Percentiles rank a stretch among this genome's conserved stretches.
These are phyloP conservation scores for Cryptococcus maquisensis DNA, from an alignment of 1,284 basidiomycete genomes.

Conservation along the genomic window DNA sequence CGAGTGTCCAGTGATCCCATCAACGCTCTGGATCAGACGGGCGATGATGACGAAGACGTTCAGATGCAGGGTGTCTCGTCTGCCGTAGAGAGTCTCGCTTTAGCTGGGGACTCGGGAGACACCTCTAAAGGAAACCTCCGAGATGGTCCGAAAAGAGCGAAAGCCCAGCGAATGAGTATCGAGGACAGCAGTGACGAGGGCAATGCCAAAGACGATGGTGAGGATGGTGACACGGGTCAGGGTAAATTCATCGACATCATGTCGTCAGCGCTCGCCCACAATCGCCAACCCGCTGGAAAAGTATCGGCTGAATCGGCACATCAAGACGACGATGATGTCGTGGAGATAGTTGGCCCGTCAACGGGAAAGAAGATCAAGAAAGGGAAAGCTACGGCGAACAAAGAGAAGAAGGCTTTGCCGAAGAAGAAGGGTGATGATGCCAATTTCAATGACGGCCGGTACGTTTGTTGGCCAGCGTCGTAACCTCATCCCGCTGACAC, in stretches of 20 bases:
- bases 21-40: background rate
- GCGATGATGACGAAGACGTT: background rate
- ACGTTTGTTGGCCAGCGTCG: constrained; percentile 3
- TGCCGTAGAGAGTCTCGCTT: constrained; percentile 9
- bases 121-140: background rate
- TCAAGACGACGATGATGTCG: constrained; percentile 1
- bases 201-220: constrained; percentile 10
- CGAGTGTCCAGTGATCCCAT: background rate
- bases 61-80: constrained; percentile 4
- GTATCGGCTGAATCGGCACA: background rate
- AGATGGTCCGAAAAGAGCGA: constrained; percentile 10
- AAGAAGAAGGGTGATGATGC: background rate
- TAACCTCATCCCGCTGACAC: background rate
- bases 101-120: background rate
- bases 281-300: too few relatives aligned
- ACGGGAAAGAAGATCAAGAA: constrained; percentile 1
- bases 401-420: constrained; percentile 5
- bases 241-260: too few relatives aligned
- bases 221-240: constrained; percentile 1
- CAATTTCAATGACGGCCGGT: constrained; percentile 13
- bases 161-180: constrained; percentile 21
- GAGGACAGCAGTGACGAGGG: constrained; percentile 10
- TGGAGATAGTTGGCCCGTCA: background rate
- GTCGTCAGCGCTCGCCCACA: too few relatives aligned
- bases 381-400: background rate